Evolutionary conservation across 2,329 filamentous ascomycete genomes (phyloP).

Genomic region (Verticillium alfalfae): DNA sequence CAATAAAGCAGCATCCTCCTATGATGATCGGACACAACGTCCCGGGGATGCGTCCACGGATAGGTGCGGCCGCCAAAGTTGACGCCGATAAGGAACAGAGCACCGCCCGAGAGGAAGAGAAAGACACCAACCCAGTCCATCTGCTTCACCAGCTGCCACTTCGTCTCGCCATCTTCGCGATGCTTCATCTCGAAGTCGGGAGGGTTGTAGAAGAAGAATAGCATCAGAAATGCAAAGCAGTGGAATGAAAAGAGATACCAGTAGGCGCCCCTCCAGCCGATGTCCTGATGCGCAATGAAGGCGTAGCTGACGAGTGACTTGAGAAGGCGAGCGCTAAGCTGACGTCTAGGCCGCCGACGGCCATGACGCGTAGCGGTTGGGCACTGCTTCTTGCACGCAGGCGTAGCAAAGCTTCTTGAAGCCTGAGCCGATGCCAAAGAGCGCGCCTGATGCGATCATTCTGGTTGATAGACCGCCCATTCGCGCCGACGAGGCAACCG

Average conservation of each 20-base stretch:
- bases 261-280: slow-evolving; percentile 15
- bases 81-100: slow-evolving; percentile 20
- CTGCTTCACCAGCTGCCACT: slow-evolving; percentile 15
- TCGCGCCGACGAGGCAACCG: slow-evolving; percentile 31
- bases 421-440: slow-evolving; percentile 32
- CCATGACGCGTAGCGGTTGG: slow-evolving; percentile 28
- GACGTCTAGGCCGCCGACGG: slow-evolving; percentile 26
- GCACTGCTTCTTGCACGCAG: slow-evolving; percentile 28
- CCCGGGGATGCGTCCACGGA: slow-evolving; percentile 18
- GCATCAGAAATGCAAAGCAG: slow-evolving; percentile 13
- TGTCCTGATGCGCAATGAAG: slow-evolving; percentile 16
- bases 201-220: slow-evolving; percentile 24
- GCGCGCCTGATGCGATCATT: slow-evolving; percentile 33
- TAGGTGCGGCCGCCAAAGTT: slow-evolving; percentile 22
- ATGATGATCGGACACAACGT: slow-evolving; percentile 23
- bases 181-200: slow-evolving; percentile 28
- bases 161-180: slow-evolving; percentile 17
- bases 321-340: slow-evolving; percentile 19
- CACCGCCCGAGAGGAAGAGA: slow-evolving; percentile 18
- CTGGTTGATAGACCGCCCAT: slow-evolving; percentile 27
- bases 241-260: slow-evolving; percentile 17
- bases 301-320: slow-evolving; percentile 23
- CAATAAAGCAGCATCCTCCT: slow-evolving; percentile 19
- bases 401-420: slow-evolving; percentile 33
- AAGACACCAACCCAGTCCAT: slow-evolving; percentile 19